A percentile compares a stretch with the other conserved stretches of the same genome.
Evolutionary conservation across 805 yeast genomes (phyloP).

Genomic region (Candida ulmi): DNA sequence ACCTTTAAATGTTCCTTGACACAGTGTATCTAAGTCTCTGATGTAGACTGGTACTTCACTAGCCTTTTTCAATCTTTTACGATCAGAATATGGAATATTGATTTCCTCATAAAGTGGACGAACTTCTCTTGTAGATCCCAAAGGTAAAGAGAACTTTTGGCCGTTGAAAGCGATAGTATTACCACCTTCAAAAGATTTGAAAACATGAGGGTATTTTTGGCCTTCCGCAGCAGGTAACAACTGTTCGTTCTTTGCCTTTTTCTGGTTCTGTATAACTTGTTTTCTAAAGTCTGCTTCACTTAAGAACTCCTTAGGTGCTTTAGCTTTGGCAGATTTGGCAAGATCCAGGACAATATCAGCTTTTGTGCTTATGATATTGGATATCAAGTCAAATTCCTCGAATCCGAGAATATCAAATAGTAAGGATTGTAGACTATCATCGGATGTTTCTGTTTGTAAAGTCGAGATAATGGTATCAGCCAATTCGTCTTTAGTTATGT

Average conservation of each 20-base stretch:
- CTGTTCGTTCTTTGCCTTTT: slow-evolving; percentile 41
- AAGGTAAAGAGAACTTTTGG: slow-evolving; percentile 71
- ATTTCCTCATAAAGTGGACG: slow-evolving; percentile 73
- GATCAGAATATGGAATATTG: slow-evolving; percentile 69
- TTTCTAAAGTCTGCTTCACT: slow-evolving; percentile 51
- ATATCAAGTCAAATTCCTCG: slow-evolving; percentile 77
- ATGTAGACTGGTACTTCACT: slow-evolving; percentile 49
- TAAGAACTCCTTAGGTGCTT: slow-evolving; percentile 29
- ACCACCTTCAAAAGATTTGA: slow-evolving; percentile 60
- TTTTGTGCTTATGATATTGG: slow-evolving; percentile 50
- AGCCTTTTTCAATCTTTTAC: slow-evolving; percentile 31
- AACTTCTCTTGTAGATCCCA: slow-evolving; percentile 66
- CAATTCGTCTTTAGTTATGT: slow-evolving; percentile 29
- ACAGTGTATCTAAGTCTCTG: slow-evolving; percentile 63
- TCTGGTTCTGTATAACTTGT: slow-evolving; percentile 45
- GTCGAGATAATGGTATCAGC: slow-evolving; percentile 25
- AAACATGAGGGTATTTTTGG: slow-evolving; percentile 82
- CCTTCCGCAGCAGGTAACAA: slow-evolving; percentile 40
- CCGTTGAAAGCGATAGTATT: slow-evolving; percentile 75
- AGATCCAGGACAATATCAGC: slow-evolving; percentile 21
- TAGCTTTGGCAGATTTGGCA: slow-evolving; percentile 18
- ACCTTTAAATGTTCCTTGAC: slow-evolving; percentile 78
- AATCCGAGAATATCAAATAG: slow-evolving; percentile 80
- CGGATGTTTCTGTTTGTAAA: slow-evolving; percentile 33
- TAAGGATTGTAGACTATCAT: slow-evolving; percentile 62